Base-by-base conservation (phyloP, 768 basidiomycete genomes). In the Rhodotorula paludigena region DNA sequence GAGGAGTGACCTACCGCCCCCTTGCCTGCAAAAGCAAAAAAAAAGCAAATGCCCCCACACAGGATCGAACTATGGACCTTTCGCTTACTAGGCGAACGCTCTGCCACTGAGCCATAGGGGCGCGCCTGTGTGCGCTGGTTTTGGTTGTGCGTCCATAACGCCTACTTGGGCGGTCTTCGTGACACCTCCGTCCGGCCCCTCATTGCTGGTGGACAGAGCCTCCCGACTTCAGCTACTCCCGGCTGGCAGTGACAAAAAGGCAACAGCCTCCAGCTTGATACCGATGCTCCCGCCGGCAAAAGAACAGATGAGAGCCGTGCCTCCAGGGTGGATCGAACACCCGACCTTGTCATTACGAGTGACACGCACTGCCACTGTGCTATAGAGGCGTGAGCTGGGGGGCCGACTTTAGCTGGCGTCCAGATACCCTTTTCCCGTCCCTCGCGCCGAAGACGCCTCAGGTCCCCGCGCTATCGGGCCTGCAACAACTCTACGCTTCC, bases 331-430 rank as follows among this genome's bases (percentile, higher is more conserved):
- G 64, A 65, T 65, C 52, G 64, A 65, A 51, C 49, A 51, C 30
- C 18, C 49, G 49, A 51, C 49, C 49, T 51, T 15, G 28, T 32
- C 49, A 51, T 59, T 65, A 65, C 64, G 64, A 65, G 64, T 65
- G 64, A 36, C 36, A 44, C 63, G 63, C 63, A 57, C 63, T 64
- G 49, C 63, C 63, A 64, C 63, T 64, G 63, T 57, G 63, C 63
- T 64, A 64, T 64, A 57, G 42, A 45, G 30, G 30, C 44, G 18
- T 54, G n/a, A 52, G 51, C 21, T 39, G 33, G n/a, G n/a, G n/a
- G n/a, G n/a, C 16, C 4, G 18, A 7, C 14, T 42, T 42, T 18
- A 42, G 12, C 38, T 39, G 38, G 38, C 38, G 38, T 16, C 38
- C 38, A 39, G 38, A 16, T 39, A 39, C 16, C 8, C 38, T 16